These are phyloP conservation scores for Leucoagaricus sp. DNA, from an alignment of 1,284 basidiomycete species.

Conservation along the genomic window DNA sequence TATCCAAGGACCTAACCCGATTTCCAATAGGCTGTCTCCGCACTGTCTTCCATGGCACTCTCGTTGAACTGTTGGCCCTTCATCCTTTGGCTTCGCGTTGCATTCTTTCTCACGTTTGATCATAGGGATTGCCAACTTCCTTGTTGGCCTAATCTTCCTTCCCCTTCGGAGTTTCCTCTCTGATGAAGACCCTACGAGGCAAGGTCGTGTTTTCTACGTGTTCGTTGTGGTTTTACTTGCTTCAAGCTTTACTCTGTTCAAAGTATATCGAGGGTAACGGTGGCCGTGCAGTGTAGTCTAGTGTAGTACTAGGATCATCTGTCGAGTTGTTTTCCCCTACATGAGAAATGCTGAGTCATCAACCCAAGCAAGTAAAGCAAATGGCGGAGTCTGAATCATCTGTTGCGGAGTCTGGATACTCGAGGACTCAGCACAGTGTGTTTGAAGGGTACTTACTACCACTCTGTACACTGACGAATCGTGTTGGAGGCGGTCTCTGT, in stretches of 20 bases:
- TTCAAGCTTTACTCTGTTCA: slow-evolving; percentile 39
- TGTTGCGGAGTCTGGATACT: slow-evolving; percentile 22
- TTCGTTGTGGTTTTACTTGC: slow-evolving; percentile 57
- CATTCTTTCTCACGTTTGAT: slow-evolving; percentile 4
- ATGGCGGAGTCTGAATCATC: slow-evolving; percentile 26
- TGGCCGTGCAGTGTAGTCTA: background rate
- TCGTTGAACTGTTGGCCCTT: slow-evolving; percentile 77
- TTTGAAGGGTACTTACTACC: slow-evolving; percentile 29
- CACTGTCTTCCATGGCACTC: slow-evolving; percentile 81
- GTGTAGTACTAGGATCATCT: too few species aligned
- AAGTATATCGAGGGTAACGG: slow-evolving; percentile 37
- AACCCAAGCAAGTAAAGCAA: background rate
- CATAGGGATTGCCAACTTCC: slow-evolving; percentile 80
- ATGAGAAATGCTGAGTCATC: background rate
- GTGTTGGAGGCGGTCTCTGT: slow-evolving; percentile 41
- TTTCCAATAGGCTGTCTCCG: slow-evolving; percentile 76
- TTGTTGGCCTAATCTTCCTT: slow-evolving; percentile 82
- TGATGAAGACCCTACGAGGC: slow-evolving; percentile 60
- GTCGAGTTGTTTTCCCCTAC: background rate
- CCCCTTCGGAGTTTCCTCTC: slow-evolving; percentile 78
- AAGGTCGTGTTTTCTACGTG: slow-evolving; percentile 83
- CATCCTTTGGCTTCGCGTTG: background rate
- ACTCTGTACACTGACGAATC: slow-evolving; percentile 37
- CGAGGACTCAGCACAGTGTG: slow-evolving; percentile 20
- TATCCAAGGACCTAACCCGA: slow-evolving; percentile 13